Evolutionary conservation across 768 basidiomycete genomes (phyloP).

Genomic region (Pisolithus orientalis): DNA sequence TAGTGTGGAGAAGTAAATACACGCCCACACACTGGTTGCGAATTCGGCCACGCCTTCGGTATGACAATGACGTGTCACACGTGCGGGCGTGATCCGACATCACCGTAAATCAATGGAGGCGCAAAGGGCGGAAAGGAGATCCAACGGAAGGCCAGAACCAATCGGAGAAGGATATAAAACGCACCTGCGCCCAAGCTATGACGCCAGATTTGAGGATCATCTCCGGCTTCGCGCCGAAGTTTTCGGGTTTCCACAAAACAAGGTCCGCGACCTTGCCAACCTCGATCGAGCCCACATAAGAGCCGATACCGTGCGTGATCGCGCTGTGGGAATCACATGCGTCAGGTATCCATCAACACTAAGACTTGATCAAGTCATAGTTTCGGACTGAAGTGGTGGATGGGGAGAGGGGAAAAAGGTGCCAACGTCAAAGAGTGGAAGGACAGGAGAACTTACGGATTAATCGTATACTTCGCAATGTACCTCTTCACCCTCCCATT

Average conservation of each 20-base stretch:
- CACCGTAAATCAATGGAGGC: not conserved
- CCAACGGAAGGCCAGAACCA: not conserved
- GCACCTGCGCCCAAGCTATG: constrained; percentile 83
- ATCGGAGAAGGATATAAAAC: constrained; percentile 10
- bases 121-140: not conserved
- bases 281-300: constrained; percentile 79
- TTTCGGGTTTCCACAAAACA: constrained; percentile 91
- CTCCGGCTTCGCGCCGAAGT: constrained; percentile 89
- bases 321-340: constrained; percentile 46
- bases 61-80: too few species aligned
- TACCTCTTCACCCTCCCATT: constrained; percentile 94
- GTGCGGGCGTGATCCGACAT: not conserved
- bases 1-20: too few species aligned
- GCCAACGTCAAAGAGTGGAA: not conserved
- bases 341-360: not conserved
- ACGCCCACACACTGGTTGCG: too few species aligned
- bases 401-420: not conserved
- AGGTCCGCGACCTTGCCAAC: constrained; percentile 86
- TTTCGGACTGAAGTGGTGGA: too few species aligned
- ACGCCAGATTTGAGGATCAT: constrained; percentile 95
- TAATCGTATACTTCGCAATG: constrained; percentile 93
- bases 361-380: too few species aligned
- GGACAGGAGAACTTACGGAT: constrained; percentile 61
- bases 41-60: too few species aligned
- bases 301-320: constrained; percentile 88